Conservation (phyloP, 768 basidiomycete genomes). For the Boletus fagicola region DNA sequence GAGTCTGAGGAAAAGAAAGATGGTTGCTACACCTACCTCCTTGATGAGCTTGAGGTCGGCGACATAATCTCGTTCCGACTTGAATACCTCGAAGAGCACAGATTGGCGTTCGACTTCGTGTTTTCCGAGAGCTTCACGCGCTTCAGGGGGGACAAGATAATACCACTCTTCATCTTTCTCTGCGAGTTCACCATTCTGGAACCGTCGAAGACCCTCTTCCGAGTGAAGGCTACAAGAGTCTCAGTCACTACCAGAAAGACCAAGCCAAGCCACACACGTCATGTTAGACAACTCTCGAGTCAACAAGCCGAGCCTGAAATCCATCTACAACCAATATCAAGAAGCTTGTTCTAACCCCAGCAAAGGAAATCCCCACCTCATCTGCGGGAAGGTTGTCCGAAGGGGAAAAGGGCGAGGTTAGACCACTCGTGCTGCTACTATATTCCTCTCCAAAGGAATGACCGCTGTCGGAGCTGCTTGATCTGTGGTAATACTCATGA, state of each 20-base stretch:
- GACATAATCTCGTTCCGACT: slow-evolving; percentile 87
- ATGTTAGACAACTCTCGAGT: slow-evolving; percentile 37
- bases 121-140: slow-evolving; percentile 67
- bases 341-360: slow-evolving; percentile 16
- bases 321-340: slow-evolving; percentile 24
- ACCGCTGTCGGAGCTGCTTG: slow-evolving; percentile 41
- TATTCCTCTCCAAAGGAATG: slow-evolving; percentile 15
- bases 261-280: slow-evolving; percentile 35
- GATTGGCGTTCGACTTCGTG: slow-evolving; percentile 83
- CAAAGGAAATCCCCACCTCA: slow-evolving; percentile 36
- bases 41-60: slow-evolving; percentile 69
- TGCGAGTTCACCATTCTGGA: slow-evolving; percentile 63
- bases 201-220: slow-evolving; percentile 61
- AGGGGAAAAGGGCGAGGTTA: slow-evolving; percentile 36
- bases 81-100: slow-evolving; percentile 85
- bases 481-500: slow-evolving; percentile 35
- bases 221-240: slow-evolving; percentile 48
- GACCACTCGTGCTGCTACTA: slow-evolving; percentile 17
- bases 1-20: slow-evolving; percentile 1
- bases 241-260: slow-evolving; percentile 10
- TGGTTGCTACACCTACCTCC: slow-evolving; percentile 45
- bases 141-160: slow-evolving; percentile 68
- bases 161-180: slow-evolving; percentile 85
- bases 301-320: slow-evolving; percentile 27
- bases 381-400: slow-evolving; percentile 35